Evolutionary conservation across 352 stramenopile genomes (phyloP), one percentile per base, ranked within the genome.

Genomic region (Globisporangium iwayamae): DNA sequence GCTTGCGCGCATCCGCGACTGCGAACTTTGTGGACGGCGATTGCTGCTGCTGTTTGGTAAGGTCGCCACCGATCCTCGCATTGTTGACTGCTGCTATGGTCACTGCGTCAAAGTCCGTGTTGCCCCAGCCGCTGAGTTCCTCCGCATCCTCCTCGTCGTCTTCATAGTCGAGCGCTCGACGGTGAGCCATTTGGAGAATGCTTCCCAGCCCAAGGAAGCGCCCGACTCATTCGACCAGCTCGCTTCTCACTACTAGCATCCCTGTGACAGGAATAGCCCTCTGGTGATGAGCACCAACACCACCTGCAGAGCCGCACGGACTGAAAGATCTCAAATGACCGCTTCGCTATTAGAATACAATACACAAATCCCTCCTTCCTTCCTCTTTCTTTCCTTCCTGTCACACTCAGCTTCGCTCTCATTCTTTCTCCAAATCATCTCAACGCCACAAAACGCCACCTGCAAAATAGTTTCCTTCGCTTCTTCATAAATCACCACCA

Each of bases 111-210:
- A 71, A 67, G 36, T 73, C 67, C 8, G 11, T 55, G 18, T n/a
- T 60, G 46, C 48, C 70, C 70, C 70, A 76, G 22, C 70, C 70
- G 52, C 70, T 67, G 41, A 76, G 65, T 34, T 7, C 56, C 48
- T 63, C 67, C 8, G 38, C 36, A 32, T 71, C 66, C 2, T 66
- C 58, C 2, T 53, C 28, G 11, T 28, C 38, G 10, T 60, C 69
- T 5, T 69, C 54, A 7, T 67, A 57, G 2, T 39, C 51, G 4
- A 57, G 66, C 16, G 16, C 22, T 38, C 18, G 14, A 20, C 38
- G 56, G 28, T 20, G 28, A 58, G 38, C 28, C 10, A 46, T 39
- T 36, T 47, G 46, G 41, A 11, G 13, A 47, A 22, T 54, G 18
- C n/a, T 8, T 30, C 22, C 18, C 28, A 8, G 2, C 46, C 9